phyloP scores from a whole-genome alignment of 352 stramenopile species.

The Phytopythium aichiense region DNA sequence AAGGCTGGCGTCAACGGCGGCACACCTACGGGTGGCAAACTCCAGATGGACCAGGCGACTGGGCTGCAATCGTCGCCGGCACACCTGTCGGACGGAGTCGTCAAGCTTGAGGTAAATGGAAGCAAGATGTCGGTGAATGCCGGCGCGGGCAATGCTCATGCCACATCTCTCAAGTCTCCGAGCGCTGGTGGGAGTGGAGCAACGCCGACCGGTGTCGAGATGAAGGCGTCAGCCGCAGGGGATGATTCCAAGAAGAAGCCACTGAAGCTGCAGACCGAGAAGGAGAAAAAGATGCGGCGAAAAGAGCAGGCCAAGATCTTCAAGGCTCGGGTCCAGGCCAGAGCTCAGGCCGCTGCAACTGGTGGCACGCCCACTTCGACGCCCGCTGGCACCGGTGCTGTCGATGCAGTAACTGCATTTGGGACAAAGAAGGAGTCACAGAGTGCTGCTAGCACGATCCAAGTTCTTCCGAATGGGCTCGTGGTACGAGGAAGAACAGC shows the following conservation, averaged over 20 bases:
- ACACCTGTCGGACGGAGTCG: neutral
- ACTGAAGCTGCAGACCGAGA: conserved; percentile 74
- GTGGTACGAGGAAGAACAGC: conserved; percentile 68
- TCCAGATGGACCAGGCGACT: neutral
- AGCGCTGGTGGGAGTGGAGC: neutral
- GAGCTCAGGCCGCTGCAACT: conserved; percentile 36
- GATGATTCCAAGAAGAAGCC: conserved; percentile 72
- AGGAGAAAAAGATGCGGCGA: conserved; percentile 81
- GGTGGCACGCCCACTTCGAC: neutral
- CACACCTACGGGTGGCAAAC: neutral
- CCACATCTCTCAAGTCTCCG: conserved; percentile 15
- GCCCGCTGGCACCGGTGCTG: neutral
- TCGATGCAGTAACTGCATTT: neutral
- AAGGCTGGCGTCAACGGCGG: neutral
- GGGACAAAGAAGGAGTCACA: neutral
- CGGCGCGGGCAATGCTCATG: conserved; percentile 2
- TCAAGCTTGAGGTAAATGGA: conserved; percentile 7
- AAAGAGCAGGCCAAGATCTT: conserved; percentile 82
- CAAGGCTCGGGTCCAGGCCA: conserved; percentile 71
- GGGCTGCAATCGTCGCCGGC: neutral
- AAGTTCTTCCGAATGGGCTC: conserved; percentile 52
- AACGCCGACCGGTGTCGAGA: neutral
- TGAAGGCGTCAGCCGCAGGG: neutral
- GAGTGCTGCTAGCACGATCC: neutral
- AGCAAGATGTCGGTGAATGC: conserved; percentile 7